These are phyloP conservation scores for Calycina herbarum DNA, from an alignment of 2,329 filamentous ascomycete genomes.

Conservation along the genomic window DNA sequence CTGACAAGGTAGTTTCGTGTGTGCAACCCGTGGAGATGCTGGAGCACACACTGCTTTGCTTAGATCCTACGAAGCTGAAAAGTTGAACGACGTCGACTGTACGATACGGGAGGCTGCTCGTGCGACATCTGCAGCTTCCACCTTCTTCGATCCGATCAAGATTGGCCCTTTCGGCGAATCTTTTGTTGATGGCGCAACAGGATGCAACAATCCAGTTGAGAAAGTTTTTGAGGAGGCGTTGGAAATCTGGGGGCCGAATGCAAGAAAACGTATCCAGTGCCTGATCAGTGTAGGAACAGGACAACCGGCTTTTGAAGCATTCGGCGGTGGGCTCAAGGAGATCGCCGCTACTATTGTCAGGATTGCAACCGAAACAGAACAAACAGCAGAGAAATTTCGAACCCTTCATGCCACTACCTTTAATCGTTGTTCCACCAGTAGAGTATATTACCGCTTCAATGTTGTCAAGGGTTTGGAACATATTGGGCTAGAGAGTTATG, in stretches of 20 bases:
- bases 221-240: not conserved
- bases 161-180: slow-evolving; percentile 1
- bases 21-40: no score
- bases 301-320: not conserved
- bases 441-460: not conserved
- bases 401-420: no score
- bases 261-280: not conserved
- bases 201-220: slow-evolving; percentile 13
- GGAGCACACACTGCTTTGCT: no score
- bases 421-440: not conserved
- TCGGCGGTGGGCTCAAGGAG: not conserved
- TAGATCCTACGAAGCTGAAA: not conserved
- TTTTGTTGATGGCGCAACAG: slow-evolving; percentile 8
- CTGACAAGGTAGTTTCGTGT: no score
- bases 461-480: not conserved
- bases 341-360: not conserved
- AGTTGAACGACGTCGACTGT: not conserved
- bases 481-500: not conserved
- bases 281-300: slow-evolving; percentile 1
- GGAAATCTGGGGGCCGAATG: not conserved
- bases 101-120: slow-evolving; percentile 16
- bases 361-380: not conserved
- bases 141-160: slow-evolving; percentile 11
- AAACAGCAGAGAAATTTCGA: not conserved
- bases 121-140: slow-evolving; percentile 13